These are phyloP conservation scores for Fusarium sp. DNA, from an alignment of 2,329 filamentous ascomycete species.

Conservation along the genomic window DNA sequence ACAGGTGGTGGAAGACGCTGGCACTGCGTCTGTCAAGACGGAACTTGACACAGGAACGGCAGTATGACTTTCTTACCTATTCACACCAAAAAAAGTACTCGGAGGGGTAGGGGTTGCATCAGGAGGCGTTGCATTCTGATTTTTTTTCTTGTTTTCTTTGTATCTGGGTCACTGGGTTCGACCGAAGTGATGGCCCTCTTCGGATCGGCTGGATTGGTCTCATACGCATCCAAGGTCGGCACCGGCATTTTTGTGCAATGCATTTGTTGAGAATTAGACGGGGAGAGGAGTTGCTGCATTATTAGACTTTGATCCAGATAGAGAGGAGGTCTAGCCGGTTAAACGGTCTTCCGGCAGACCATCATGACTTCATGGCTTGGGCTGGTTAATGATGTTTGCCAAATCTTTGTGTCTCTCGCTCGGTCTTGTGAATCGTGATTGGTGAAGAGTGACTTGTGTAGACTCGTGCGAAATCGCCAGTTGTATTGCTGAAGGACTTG, in stretches of 20 bases:
- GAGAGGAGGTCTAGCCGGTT: slow-evolving; percentile 45
- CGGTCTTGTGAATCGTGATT: slow-evolving; percentile 24
- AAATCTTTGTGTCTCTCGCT: slow-evolving; percentile 5
- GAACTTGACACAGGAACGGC: slow-evolving; percentile 47
- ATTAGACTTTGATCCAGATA: slow-evolving; percentile 53
- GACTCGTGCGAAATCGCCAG: neutral
- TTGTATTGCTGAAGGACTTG: neutral
- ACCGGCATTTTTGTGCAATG: slow-evolving; percentile 46
- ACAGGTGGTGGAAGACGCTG: slow-evolving; percentile 54
- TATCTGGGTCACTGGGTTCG: slow-evolving; percentile 37
- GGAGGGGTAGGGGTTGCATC: slow-evolving; percentile 49
- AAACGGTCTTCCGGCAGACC: slow-evolving; percentile 43
- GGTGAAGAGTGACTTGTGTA: neutral
- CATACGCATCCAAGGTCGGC: slow-evolving; percentile 45
- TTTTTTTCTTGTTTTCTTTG: slow-evolving; percentile 43
- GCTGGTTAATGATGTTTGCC: slow-evolving; percentile 49
- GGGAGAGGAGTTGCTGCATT: slow-evolving; percentile 51
- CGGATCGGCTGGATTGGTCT: slow-evolving; percentile 37
- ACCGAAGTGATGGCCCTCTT: slow-evolving; percentile 32
- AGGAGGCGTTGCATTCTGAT: slow-evolving; percentile 50
- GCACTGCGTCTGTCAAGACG: slow-evolving; percentile 54
- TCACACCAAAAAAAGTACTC: slow-evolving; percentile 44
- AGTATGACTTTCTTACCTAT: slow-evolving; percentile 44
- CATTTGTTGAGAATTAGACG: slow-evolving; percentile 51
- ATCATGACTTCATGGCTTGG: slow-evolving; percentile 49